Conservation (phyloP, 192 early-diverging fungal genomes). For the Geranomyces variabilis region DNA sequence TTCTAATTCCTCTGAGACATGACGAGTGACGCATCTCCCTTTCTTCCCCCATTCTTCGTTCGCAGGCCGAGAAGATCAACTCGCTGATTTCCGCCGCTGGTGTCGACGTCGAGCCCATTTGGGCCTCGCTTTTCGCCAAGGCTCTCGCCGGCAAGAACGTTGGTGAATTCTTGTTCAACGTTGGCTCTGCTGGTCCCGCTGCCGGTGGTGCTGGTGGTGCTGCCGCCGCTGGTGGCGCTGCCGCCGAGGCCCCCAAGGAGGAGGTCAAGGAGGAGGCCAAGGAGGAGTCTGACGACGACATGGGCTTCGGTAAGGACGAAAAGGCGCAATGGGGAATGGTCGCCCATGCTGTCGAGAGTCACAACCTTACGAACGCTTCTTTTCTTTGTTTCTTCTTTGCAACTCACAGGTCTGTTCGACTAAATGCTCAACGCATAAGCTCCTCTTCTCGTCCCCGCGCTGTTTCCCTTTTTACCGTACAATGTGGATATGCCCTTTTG, state of each 20-base stretch:
- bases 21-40: too few species aligned
- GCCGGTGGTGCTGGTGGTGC: conserved; percentile 53
- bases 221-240: conserved; percentile 58
- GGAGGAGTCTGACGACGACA: conserved; percentile 88
- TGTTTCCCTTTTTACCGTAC: too few species aligned
- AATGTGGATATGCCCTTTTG: too few species aligned
- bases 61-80: conserved; percentile 77
- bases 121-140: conserved; percentile 73
- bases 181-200: conserved; percentile 80
- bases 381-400: neutral
- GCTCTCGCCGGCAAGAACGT: conserved; percentile 89
- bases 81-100: conserved; percentile 86
- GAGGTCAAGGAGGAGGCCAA: conserved; percentile 89
- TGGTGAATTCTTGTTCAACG: conserved; percentile 86
- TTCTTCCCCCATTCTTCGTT: conserved; percentile 25
- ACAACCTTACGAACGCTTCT: neutral
- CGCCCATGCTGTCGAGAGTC: neutral
- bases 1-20: too few species aligned
- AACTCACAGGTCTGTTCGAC: conserved; percentile 16
- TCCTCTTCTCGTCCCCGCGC: too few species aligned
- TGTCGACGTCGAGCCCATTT: conserved; percentile 83
- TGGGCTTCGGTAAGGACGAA: conserved; percentile 64
- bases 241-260: conserved; percentile 63
- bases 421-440: conserved; percentile 6
- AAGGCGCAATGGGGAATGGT: too few species aligned